These are phyloP conservation scores for Clonostachys byssicola DNA, from an alignment of 2,329 filamentous ascomycete genomes.

Conservation along the genomic window DNA sequence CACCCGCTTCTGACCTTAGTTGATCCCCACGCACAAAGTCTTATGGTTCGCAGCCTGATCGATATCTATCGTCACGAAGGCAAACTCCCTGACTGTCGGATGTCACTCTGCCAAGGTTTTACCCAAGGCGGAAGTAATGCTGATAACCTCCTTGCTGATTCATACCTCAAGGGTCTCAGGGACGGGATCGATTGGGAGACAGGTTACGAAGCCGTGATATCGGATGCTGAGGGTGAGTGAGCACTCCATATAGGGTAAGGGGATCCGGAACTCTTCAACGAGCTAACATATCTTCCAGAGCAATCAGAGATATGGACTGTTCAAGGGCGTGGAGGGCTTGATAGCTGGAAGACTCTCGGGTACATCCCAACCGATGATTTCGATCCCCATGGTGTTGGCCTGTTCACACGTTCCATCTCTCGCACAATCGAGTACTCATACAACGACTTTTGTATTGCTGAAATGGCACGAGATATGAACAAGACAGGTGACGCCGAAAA, in stretches of 20 bases:
- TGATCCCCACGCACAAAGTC: conserved; percentile 62
- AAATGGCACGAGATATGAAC: conserved; percentile 56
- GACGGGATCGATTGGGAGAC: conserved; percentile 63
- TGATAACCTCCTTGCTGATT: conserved; percentile 66
- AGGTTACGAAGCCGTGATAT: conserved; percentile 69
- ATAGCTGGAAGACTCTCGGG: conserved; percentile 65
- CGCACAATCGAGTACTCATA: conserved; percentile 78
- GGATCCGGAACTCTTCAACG: not conserved
- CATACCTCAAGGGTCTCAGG: conserved; percentile 65
- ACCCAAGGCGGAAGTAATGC: conserved; percentile 76
- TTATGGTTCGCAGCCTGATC: conserved; percentile 67
- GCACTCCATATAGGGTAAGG: conserved; percentile 7
- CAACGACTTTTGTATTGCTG: conserved; percentile 68
- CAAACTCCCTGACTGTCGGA: conserved; percentile 71
- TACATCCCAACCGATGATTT: conserved; percentile 70
- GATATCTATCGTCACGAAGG: conserved; percentile 68
- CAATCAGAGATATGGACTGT: conserved; percentile 61
- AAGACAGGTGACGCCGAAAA: conserved; percentile 47
- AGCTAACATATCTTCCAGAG: conserved; percentile 5
- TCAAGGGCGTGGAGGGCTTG: conserved; percentile 67
- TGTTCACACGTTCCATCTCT: conserved; percentile 65
- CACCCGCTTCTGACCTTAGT: conserved; percentile 69
- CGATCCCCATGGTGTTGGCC: conserved; percentile 59
- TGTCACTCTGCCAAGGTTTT: conserved; percentile 72
- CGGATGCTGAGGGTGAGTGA: conserved; percentile 62